A percentile compares a stretch with the other conserved stretches of the same genome.
These are phyloP conservation scores for Saxophila tyrrhenica DNA, from an alignment of 495 filamentous ascomycete genomes.

Conservation along the genomic window DNA sequence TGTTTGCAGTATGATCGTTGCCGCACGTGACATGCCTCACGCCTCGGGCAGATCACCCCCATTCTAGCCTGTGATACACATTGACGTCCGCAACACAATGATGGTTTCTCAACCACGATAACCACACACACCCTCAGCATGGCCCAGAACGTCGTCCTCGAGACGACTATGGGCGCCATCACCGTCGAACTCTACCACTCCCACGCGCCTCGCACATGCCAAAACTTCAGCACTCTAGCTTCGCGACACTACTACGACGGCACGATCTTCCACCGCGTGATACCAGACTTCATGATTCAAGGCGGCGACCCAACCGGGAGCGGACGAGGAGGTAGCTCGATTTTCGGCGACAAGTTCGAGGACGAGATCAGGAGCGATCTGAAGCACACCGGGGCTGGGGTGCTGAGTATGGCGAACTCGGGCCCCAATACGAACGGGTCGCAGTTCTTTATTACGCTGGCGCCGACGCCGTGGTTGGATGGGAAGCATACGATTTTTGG, in stretches of 20 bases:
- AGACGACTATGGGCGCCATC: constrained; percentile 79
- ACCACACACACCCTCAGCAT: too few relatives aligned
- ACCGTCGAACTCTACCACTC: constrained; percentile 77
- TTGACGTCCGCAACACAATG: too few relatives aligned
- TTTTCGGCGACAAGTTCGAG: constrained; percentile 91
- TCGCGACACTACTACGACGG: constrained; percentile 75
- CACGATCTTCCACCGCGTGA: constrained; percentile 85
- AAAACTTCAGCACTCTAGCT: constrained; percentile 74
- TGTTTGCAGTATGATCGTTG: too few relatives aligned
- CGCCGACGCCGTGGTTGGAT: constrained; percentile 93
- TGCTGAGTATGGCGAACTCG: constrained; percentile 92
- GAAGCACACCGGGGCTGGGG: constrained; percentile 88
- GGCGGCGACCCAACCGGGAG: constrained; percentile 94
- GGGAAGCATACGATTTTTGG: constrained; percentile 98
- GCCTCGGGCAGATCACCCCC: too few relatives aligned
- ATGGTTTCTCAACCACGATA: too few relatives aligned
- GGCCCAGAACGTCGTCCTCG: constrained; percentile 64
- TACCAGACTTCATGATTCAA: constrained; percentile 94
- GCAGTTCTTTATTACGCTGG: constrained; percentile 81
- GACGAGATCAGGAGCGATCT: constrained; percentile 71
- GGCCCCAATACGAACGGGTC: constrained; percentile 90
- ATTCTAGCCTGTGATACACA: too few relatives aligned
- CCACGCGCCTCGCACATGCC: constrained; percentile 77
- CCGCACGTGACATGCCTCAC: too few relatives aligned
- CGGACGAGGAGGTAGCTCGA: constrained; percentile 76